Evolutionary conservation across 768 basidiomycete genomes (phyloP).

Genomic region (Coprinopsis cinerea): DNA sequence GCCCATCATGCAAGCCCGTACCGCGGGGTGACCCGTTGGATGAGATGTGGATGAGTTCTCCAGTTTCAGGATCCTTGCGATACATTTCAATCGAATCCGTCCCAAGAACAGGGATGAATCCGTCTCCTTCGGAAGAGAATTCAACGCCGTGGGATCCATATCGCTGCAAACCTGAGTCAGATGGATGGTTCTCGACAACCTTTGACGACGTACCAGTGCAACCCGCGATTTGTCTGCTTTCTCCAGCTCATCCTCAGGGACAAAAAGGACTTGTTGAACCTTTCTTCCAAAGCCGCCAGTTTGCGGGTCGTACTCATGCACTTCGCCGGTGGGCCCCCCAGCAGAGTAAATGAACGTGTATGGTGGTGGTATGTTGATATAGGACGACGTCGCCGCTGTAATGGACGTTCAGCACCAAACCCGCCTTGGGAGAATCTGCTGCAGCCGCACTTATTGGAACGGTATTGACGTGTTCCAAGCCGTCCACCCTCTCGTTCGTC

Average conservation of each 20-base stretch:
- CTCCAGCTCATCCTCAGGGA: constrained; percentile 35
- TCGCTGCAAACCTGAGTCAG: constrained; percentile 29
- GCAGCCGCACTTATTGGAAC: constrained; percentile 38
- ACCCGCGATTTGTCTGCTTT: constrained; percentile 44
- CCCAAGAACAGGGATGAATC: constrained; percentile 47
- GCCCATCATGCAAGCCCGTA: constrained; percentile 34
- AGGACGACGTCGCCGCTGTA: constrained; percentile 49
- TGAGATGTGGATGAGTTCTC: constrained; percentile 29
- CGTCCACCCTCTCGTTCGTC: constrained; percentile 18
- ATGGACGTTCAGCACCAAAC: not conserved
- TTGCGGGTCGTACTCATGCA: constrained; percentile 29
- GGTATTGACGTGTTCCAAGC: constrained; percentile 34
- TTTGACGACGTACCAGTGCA: constrained; percentile 41
- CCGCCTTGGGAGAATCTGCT: not conserved
- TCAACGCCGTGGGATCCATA: constrained; percentile 50
- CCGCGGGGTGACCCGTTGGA: constrained; percentile 36
- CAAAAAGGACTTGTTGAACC: constrained; percentile 41
- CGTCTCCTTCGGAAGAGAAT: constrained; percentile 33
- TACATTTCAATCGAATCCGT: constrained; percentile 45
- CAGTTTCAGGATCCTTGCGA: constrained; percentile 24
- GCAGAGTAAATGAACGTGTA: constrained; percentile 43
- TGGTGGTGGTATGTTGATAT: constrained; percentile 43
- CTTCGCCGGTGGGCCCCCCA: constrained; percentile 48
- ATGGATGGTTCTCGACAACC: too few species aligned
- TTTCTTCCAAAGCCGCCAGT: constrained; percentile 38